Evolutionary conservation across 2,329 filamentous ascomycete genomes (phyloP).

Genomic region (Paecilomyces sp.): DNA sequence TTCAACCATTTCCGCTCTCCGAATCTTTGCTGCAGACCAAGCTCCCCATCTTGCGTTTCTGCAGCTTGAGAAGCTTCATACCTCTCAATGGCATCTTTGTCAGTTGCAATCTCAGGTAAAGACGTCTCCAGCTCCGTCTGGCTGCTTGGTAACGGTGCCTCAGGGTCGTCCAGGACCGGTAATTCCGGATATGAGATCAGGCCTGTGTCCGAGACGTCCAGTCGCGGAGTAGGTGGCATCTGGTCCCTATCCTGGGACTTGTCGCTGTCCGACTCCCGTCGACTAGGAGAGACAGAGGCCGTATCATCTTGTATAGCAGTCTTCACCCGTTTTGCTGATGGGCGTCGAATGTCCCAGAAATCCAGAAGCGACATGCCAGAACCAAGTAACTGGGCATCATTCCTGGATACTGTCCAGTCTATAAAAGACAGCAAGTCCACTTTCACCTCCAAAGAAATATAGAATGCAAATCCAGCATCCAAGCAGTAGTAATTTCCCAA

Average conservation of each 20-base stretch:
- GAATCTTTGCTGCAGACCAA: constrained; percentile 43
- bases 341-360: constrained; percentile 27
- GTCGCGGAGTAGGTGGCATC: neutral
- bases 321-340: constrained; percentile 22
- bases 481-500: neutral
- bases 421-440: neutral
- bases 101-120: constrained; percentile 59
- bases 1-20: constrained; percentile 59
- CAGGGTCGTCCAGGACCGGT: constrained; percentile 22
- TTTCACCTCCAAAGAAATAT: neutral
- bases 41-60: constrained; percentile 32
- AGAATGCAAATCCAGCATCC: neutral
- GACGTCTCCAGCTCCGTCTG: constrained; percentile 65
- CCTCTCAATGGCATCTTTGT: constrained; percentile 66
- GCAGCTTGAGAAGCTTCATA: constrained; percentile 66
- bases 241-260: neutral
- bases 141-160: constrained; percentile 20
- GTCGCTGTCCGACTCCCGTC: neutral
- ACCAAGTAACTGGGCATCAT: neutral
- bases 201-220: neutral
- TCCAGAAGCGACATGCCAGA: constrained; percentile 27
- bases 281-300: neutral
- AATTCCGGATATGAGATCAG: neutral
- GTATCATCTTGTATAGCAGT: constrained; percentile 14
- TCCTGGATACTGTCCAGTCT: neutral